Percentiles rank a stretch among this genome's conserved stretches.
Evolutionary conservation across 176 grass and related monocot genomes (phyloP).

Genomic region (Paspalum vaginatum): DNA sequence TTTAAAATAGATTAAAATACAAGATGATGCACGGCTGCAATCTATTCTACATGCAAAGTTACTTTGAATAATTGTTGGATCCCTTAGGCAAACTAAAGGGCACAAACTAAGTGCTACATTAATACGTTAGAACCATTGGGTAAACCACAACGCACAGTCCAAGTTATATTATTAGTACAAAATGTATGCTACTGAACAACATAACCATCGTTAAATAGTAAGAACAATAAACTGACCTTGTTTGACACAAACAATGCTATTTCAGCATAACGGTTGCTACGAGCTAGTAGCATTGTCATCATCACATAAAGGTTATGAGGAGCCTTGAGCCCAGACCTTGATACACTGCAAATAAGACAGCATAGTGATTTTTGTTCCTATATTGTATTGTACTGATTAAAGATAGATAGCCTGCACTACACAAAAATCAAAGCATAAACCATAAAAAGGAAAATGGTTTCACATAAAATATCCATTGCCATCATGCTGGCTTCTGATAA

Average conservation of each 20-base stretch:
- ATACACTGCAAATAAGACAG: conserved; percentile 58
- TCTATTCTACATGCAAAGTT: background rate
- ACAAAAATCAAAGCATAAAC: background rate
- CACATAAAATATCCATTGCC: background rate
- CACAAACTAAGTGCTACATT: background rate
- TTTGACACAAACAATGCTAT: conserved; percentile 82
- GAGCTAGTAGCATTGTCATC: conserved; percentile 64
- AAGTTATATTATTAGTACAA: background rate
- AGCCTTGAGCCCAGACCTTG: conserved; percentile 72
- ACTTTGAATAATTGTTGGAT: background rate
- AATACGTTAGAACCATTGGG: background rate
- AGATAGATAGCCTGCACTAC: background rate
- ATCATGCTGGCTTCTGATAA: background rate
- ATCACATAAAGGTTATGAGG: conserved; percentile 76
- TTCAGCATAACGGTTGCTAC: conserved; percentile 64
- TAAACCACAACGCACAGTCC: background rate
- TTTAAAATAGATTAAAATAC: background rate
- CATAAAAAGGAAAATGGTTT: background rate
- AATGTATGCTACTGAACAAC: background rate
- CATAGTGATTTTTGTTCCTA: conserved; percentile 8
- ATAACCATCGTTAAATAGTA: background rate
- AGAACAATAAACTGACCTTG: conserved; percentile 66
- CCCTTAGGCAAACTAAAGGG: background rate
- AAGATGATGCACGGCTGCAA: background rate
- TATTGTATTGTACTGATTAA: background rate